Base-by-base conservation (phyloP, 371 early-diverging fungal genomes). In the Mortierella sp. region DNA sequence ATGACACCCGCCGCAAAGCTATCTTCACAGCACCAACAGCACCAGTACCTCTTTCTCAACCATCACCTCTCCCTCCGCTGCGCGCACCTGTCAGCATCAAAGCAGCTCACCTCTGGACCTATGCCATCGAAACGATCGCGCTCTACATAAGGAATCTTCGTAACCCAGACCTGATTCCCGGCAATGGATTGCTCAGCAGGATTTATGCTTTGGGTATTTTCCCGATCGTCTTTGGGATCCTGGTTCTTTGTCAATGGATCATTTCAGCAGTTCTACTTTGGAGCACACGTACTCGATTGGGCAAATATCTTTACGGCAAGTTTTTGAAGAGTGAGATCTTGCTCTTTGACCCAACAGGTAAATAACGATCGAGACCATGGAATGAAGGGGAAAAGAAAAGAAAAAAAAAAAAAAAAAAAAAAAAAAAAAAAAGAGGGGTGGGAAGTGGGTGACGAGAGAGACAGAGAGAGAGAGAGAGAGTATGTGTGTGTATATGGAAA, bases 281-380 rank as follows among this genome's bases (percentile, higher is more conserved):
- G 64, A 70, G 56, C 21, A 57, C 71, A 4, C 67, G 70, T 43
- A 75, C 76, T 0, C 44, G 37, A 4, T 44, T 66, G 9, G 76
- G 76, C 23, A 37, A 57, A 23, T 66, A 71, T 16, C 62, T 63
- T 0, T 75, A 63, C n/a, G 58, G 63, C 23, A 21, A 62, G 9
- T 71, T 75, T 28, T 45, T 75, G 25, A 66, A 63, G 7, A 61
- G 71, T 23, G 64, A 71, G 45, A 76, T 76, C 46, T 18, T 64
- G n/a, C n/a, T 76, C 30, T 67, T 67, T 37, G 76, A 76, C 45
- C 18, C 59, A 6, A 60, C 71, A 47, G 72, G 76, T 76, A 71
- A 48, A 59, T 52, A 45, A 23, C 21, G 21, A 50, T 4, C 3
- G 14, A 50, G 14, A 50, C 7, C 7, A 14, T 3, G 50, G 50